These are phyloP conservation scores for Monotropa hypopitys DNA, from an alignment of 179 eudicot genomes.

Conservation along the genomic window DNA sequence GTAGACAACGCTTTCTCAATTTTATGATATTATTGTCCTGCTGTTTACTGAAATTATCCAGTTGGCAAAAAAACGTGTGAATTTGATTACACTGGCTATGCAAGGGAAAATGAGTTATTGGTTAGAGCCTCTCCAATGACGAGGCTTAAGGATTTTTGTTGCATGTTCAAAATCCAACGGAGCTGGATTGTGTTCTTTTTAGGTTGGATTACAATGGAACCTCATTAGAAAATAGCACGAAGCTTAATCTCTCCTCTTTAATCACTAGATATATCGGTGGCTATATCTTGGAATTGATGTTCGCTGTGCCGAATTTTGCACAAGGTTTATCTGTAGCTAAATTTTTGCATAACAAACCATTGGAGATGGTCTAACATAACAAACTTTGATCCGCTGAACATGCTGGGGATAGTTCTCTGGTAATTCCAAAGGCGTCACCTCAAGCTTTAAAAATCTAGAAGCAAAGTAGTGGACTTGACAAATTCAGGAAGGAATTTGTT, in stretches of 20 bases:
- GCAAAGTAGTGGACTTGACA: not conserved
- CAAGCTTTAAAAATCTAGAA: not conserved
- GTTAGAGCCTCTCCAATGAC: not conserved
- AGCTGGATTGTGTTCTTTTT: not conserved
- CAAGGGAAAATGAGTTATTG: not conserved
- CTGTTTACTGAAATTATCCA: not conserved
- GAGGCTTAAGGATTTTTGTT: not conserved
- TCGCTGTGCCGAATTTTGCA: not conserved
- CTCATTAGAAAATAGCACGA: not conserved
- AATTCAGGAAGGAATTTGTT: not conserved
- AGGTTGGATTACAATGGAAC: not conserved
- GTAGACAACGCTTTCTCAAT: conserved; percentile 3
- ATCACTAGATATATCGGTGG: not conserved
- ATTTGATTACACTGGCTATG: not conserved
- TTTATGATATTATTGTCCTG: not conserved
- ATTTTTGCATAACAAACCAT: not conserved
- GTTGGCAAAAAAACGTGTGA: not conserved
- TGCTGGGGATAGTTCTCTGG: not conserved
- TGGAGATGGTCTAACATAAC: not conserved
- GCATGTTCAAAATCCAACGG: not conserved
- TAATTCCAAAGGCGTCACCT: not conserved
- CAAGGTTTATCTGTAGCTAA: not conserved
- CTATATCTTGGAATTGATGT: not conserved
- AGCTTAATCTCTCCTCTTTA: not conserved
- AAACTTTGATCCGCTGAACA: not conserved